A percentile compares a stretch with the other conserved stretches of the same genome.
phyloP scores from a whole-genome alignment of 163 green algal genomes.

The Chlamydomonas reinhardtii region DNA sequence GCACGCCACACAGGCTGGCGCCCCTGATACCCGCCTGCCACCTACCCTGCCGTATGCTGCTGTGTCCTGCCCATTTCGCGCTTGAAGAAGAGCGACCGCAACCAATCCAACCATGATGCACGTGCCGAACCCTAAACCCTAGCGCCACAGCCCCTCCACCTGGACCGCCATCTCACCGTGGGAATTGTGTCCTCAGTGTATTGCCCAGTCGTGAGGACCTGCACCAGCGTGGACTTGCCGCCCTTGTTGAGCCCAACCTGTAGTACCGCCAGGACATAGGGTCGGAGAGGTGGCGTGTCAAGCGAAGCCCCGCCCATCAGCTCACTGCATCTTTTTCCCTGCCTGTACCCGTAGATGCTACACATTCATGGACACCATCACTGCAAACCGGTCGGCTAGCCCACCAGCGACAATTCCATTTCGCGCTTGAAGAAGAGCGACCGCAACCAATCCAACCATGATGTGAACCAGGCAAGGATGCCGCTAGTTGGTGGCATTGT shows the following conservation, averaged over 20 bases:
- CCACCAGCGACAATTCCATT: constrained; percentile 97
- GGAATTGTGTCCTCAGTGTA: constrained; percentile 98
- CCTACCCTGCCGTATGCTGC: too few species aligned
- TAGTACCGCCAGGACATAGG: too few species aligned
- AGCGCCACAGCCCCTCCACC: background rate
- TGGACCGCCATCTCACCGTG: constrained; percentile 74
- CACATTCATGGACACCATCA: too few species aligned
- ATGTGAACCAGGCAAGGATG: constrained; percentile 12
- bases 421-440: constrained; percentile 97
- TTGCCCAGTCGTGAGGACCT: constrained; percentile 92
- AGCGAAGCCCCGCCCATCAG: too few species aligned
- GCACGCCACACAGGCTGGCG: too few species aligned
- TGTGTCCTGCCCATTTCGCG: constrained; percentile 99
- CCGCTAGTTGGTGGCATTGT: background rate
- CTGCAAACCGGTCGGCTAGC: too few species aligned
- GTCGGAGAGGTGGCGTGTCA: too few species aligned
- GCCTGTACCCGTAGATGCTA: too few species aligned
- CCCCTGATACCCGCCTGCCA: too few species aligned
- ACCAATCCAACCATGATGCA: constrained; percentile 27
- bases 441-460: constrained; percentile 37
- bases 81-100: constrained; percentile 92
- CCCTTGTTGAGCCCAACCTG: constrained; percentile 92
- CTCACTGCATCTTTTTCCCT: too few species aligned
- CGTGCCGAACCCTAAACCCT: too few species aligned
- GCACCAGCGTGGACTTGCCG: constrained; percentile 85